Conservation (phyloP, 2,329 filamentous ascomycete genomes). For the Penicillium griseofulvum region DNA sequence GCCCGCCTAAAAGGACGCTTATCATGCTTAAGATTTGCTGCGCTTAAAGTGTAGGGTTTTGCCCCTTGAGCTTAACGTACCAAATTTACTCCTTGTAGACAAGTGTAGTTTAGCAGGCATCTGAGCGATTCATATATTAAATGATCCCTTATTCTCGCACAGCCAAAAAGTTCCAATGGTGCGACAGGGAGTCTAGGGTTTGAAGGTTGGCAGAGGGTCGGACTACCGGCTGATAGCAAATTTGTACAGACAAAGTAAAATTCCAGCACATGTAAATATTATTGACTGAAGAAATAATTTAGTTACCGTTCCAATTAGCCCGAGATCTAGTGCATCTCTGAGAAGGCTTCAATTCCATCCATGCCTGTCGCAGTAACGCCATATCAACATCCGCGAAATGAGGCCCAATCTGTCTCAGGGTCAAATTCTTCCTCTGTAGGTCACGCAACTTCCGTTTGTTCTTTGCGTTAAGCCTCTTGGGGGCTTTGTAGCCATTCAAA, state of each 20-base stretch:
- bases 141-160: not conserved
- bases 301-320: not conserved
- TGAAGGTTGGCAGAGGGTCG: not conserved
- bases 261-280: not conserved
- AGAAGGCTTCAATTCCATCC: constrained; percentile 9
- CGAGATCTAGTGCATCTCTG: constrained; percentile 13
- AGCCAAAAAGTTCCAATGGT: not conserved
- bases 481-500: not conserved
- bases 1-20: not conserved
- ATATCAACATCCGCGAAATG: constrained; percentile 12
- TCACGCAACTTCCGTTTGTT: not conserved
- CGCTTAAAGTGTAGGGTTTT: not conserved
- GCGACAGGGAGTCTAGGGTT: not conserved
- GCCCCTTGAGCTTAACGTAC: not conserved
- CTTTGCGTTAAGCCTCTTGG: not conserved
- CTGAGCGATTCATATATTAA: not conserved
- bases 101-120: not conserved
- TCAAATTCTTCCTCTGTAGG: not conserved
- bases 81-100: not conserved
- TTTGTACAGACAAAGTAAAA: not conserved
- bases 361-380: constrained; percentile 9
- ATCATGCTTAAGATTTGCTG: not conserved
- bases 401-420: constrained; percentile 12
- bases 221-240: not conserved
- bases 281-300: not conserved